Evolutionary conservation across 495 filamentous ascomycete species (phyloP).

Genomic region (Pseudoneurospora amorphoporcata): DNA sequence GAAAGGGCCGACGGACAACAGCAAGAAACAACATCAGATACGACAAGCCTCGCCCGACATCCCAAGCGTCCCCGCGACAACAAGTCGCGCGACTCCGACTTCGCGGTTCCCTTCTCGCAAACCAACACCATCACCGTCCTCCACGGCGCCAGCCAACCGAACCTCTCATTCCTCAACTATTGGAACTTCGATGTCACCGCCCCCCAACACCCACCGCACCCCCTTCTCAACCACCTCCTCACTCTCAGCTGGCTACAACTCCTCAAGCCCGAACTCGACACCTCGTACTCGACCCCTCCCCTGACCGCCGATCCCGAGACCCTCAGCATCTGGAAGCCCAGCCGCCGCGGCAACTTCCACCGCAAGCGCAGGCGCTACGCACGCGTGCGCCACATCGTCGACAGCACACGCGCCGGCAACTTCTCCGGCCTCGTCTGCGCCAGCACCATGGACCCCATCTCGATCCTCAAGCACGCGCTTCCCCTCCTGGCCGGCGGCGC

Average conservation of each 20-base stretch:
- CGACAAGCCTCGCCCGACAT: conserved; percentile 1
- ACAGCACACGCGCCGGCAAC: conserved; percentile 59
- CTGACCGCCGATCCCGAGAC: conserved; percentile 39
- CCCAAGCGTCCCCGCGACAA: conserved; percentile 12
- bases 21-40: neutral
- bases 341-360: conserved; percentile 68
- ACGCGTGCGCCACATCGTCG: conserved; percentile 52
- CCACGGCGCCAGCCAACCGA: conserved; percentile 83
- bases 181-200: conserved; percentile 67
- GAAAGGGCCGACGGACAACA: conserved; percentile 13
- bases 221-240: conserved; percentile 71
- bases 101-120: conserved; percentile 37
- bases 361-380: conserved; percentile 80
- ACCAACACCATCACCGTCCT: conserved; percentile 81
- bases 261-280: conserved; percentile 60
- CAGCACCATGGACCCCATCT: conserved; percentile 66
- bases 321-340: conserved; percentile 57
- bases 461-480: conserved; percentile 59
- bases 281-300: conserved; percentile 53
- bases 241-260: conserved; percentile 85
- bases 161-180: conserved; percentile 75
- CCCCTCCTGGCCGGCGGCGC: conserved; percentile 77
- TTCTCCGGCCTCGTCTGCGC: conserved; percentile 80
- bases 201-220: conserved; percentile 57
- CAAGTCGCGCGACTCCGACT: conserved; percentile 24